A percentile compares a stretch with the other conserved stretches of the same genome.
Conservation (phyloP, 495 filamentous ascomycete species). For the Sphaerosporella brunnea region DNA sequence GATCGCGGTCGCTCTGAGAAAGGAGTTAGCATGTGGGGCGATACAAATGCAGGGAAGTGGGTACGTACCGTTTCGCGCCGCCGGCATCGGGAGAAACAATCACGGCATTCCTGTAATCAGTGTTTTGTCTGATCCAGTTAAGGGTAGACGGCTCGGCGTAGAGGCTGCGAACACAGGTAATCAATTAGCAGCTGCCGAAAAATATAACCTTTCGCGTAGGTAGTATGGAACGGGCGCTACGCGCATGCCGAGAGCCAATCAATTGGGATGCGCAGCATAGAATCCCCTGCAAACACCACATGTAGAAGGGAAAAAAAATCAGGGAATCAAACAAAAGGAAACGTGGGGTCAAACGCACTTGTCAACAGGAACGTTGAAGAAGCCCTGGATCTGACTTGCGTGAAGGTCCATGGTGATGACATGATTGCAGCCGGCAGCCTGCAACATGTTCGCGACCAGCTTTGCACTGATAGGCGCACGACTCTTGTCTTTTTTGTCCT, state of each 20-base stretch:
- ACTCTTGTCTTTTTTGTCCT: slow-evolving; percentile 98
- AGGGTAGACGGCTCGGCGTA: slow-evolving; percentile 91
- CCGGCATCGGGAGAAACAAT: slow-evolving; percentile 95
- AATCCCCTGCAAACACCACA: too few relatives aligned
- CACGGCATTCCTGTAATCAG: slow-evolving; percentile 65
- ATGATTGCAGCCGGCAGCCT: slow-evolving; percentile 76
- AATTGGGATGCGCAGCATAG: too few relatives aligned
- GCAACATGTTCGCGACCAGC: slow-evolving; percentile 93
- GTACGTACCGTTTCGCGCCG: slow-evolving; percentile 75
- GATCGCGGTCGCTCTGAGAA: slow-evolving; percentile 67
- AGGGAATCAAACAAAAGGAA: slow-evolving; percentile 2
- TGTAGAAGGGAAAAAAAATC: too few relatives aligned
- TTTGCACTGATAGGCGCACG: slow-evolving; percentile 82
- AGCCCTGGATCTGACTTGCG: slow-evolving; percentile 67
- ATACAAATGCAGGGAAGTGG: neutral
- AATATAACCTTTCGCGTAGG: too few relatives aligned
- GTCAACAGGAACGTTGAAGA: slow-evolving; percentile 96
- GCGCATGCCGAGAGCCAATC: too few relatives aligned
- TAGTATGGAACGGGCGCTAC: too few relatives aligned
- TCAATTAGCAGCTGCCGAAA: too few relatives aligned
- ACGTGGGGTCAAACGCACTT: slow-evolving; percentile 1
- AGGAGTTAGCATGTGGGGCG: neutral
- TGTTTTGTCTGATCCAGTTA: slow-evolving; percentile 76
- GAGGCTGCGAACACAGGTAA: slow-evolving; percentile 40
- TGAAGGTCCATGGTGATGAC: slow-evolving; percentile 82